Evolutionary conservation across 805 yeast genomes (phyloP), one percentile per base, ranked within the genome.

Genomic region (Teunomyces cretensis): DNA sequence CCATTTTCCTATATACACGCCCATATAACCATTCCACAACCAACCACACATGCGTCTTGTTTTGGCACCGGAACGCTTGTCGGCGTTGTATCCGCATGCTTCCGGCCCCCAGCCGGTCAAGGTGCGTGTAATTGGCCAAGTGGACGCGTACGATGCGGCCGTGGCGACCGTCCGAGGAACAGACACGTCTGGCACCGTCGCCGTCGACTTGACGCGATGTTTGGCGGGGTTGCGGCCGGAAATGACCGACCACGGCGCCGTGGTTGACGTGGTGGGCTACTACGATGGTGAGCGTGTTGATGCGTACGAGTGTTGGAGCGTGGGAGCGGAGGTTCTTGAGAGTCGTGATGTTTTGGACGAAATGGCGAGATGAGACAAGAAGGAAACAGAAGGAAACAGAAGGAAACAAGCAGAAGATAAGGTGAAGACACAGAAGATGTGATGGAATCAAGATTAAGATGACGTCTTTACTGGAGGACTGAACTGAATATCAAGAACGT

Each of bases 231-330:
- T 42, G 38, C 44, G 41, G 14, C 22, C 27, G 12, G 54, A 46
- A 6, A 15, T 45, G 15, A 49, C 51, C 11, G 26, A 38, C n/a
- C 14, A 12, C 9, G 74, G 74, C 2, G 44, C 57, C 19, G 45
- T 64, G 6, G 63, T 70, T 2, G 61, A 57, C 30, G 41, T 68
- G 9, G 56, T 57, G 33, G 74, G 67, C 1, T 57, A 51, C 41
- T 69, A 57, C 50, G 56, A 70, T 47, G 74, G 75, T 2, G 16
- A 30, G 1, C 36, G 22, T 2, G 33, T 65, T 11, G 51, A 44
- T 13, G 65, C 59, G 8, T 43, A 63, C 19, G 61, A 56, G 41
- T 61, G 69, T 42, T 35, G 38, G 38, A 19, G 16, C 38, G 38
- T 35, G 28, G 38, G 26, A 8, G 22, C 7, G 27, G 38, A 19